Conservation (phyloP, 139 green algal species). For the Micromonas commoda region DNA sequence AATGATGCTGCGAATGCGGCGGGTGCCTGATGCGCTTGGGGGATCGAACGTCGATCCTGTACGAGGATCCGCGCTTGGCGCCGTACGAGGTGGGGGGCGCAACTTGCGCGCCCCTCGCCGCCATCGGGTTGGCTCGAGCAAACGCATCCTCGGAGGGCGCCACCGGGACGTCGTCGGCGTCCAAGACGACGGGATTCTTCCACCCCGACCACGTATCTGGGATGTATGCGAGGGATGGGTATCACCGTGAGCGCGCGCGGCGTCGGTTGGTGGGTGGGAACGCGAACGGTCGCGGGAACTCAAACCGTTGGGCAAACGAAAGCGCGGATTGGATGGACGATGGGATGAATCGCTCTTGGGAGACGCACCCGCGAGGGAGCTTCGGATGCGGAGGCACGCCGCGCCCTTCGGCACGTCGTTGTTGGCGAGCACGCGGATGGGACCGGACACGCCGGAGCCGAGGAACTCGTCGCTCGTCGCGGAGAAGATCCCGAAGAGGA, state of each 20-base stretch:
- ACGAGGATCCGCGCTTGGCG: too few relatives aligned
- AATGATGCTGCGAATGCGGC: too few relatives aligned
- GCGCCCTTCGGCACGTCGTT: slow-evolving; percentile 60
- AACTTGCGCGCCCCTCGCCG: too few relatives aligned
- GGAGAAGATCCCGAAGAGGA: slow-evolving; percentile 5
- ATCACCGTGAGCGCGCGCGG: neutral
- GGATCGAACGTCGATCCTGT: too few relatives aligned
- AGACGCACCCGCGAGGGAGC: neutral
- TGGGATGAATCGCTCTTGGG: neutral
- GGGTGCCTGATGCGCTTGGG: too few relatives aligned
- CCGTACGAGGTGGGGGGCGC: too few relatives aligned
- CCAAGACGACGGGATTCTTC: neutral
- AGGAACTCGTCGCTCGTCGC: slow-evolving; percentile 22
- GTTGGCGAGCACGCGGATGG: slow-evolving; percentile 57
- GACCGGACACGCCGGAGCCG: slow-evolving; percentile 37
- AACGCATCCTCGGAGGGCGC: neutral
- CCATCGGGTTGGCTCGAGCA: neutral
- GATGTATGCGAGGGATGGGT: neutral
- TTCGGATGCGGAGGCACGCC: slow-evolving; percentile 21
- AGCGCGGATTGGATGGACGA: neutral
- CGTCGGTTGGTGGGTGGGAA: neutral
- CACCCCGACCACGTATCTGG: neutral
- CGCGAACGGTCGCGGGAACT: neutral
- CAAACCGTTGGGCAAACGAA: neutral
- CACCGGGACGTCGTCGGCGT: neutral